phyloP scores from a whole-genome alignment of 1,284 basidiomycete genomes.

The Cryptococcus sp. region DNA sequence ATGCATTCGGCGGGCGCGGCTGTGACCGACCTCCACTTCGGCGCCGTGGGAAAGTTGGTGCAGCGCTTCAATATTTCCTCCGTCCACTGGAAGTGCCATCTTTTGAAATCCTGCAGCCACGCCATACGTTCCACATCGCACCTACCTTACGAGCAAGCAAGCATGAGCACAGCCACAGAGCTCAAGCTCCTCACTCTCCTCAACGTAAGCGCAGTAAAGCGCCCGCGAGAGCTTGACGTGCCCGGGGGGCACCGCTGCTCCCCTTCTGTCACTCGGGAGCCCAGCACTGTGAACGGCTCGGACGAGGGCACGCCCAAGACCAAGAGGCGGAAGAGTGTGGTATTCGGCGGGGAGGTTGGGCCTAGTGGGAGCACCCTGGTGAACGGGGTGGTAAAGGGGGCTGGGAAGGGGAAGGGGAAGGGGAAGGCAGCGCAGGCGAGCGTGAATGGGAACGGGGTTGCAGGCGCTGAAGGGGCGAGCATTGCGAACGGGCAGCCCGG shows the following conservation, averaged over 20 bases:
- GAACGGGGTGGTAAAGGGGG: conserved; percentile 8
- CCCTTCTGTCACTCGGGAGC: conserved; percentile 46
- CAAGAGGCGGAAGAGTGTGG: conserved; percentile 40
- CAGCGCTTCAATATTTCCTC: no score
- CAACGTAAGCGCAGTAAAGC: conserved; percentile 78
- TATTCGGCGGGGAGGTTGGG: conserved; percentile 47
- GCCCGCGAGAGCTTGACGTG: conserved; percentile 50
- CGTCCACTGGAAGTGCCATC: no score
- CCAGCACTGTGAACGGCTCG: background rate
- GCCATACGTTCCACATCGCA: background rate
- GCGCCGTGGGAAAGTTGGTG: no score
- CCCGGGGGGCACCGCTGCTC: conserved; percentile 51
- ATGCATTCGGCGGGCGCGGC: no score
- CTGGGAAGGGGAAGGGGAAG: conserved; percentile 22
- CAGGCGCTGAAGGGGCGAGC: conserved; percentile 8
- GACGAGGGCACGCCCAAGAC: conserved; percentile 7
- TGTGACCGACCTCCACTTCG: no score
- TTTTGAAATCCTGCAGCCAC: no score
- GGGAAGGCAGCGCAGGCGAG: conserved; percentile 16
- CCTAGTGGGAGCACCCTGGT: conserved; percentile 43
- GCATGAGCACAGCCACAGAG: conserved; percentile 60
- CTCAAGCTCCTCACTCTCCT: conserved; percentile 80
- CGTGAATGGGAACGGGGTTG: conserved; percentile 16
- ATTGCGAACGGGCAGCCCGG: conserved; percentile 11
- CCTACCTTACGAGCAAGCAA: conserved; percentile 2